Evolutionary conservation across 805 yeast genomes (phyloP), one percentile per base, ranked within the genome.

Genomic region (Metschnikowia cubensis): DNA sequence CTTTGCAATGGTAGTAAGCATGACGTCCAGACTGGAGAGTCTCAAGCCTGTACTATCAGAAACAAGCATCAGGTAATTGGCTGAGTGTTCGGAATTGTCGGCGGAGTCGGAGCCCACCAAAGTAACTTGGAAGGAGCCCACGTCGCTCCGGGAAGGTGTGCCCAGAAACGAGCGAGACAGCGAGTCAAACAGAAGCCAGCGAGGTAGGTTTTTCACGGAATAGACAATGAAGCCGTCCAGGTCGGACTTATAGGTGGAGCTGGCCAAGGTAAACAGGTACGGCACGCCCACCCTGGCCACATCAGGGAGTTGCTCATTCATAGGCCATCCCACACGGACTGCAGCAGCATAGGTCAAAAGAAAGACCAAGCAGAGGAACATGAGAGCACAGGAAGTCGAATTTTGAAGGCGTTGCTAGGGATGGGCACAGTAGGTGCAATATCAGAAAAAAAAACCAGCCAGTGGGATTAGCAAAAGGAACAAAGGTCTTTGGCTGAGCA

Each of bases 261-360:
- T 70, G 48, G 90, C 84, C 38, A 92, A 68, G 35, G 84, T 76
- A 67, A 88, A 92, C 17, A 70, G 57, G 68, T 85, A 92, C 2
- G 64, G 57, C 58, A 80, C 74, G 51, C 80, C 80, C 14, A 82
- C 80, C 50, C 95, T 76, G 4, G 96, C 98, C 13, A 94, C 88
- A 33, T 89, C 85, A 4, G 98, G 98, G 20, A 84, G 75, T 69
- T 92, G 99, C 63, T 83, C 82, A 55, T 78, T 69, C 63, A 90
- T 81, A n/a, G 96, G 91, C 73, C 85, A 88, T 41, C 87, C 87
- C 36, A 77, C 73, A 47, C 75, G 72, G 5, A 88, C 83, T 35
- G 77, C 69, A 11, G 82, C 80, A 38, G 49, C 49, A n/a, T 17
- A 50, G 13, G 54, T 50, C 48, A 43, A 47, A 35, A 51, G 33